Base-by-base conservation (phyloP, 331 rosid species). In the Malus hybrid region DNA sequence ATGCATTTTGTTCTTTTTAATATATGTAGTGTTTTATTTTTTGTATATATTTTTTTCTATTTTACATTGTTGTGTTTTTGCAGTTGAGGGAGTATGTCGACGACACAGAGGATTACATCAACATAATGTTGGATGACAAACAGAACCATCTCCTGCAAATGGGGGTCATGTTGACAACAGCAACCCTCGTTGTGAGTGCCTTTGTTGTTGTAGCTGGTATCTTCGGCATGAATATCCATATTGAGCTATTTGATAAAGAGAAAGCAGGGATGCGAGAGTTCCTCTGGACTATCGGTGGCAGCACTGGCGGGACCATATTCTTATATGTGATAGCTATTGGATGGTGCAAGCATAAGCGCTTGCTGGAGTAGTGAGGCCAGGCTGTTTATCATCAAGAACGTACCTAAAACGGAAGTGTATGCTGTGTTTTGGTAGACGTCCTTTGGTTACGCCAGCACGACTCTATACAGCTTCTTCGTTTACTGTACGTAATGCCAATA, bases 91-190 rank as follows among this genome's bases (percentile, higher is more conserved):
- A 95, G 89, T 95, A 95, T 5, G 99, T 95, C 0, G 99, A 95
- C 64, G 98, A 92, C 89, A 95, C 99, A 0, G 99, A 95, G 84
- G 99, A 95, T 76, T 95, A 90, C 78, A 95, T 95, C 88, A 92
- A 95, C 89, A 95, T 95, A 53, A 95, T 95, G 99, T 84, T 95
- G 88, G 99, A 95, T 83, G 98, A 95, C 90, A 95, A 95, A 70
- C 99, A 95, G 89, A 95, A 95, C 77, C 96, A 92, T 81, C 93
- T 92, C 53, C 89, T 95, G 64, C 99, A 92, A 83, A 92, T 95
- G 99, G 98, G 98, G 82, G 99, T 95, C 67, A 90, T 92, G 96
- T 79, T 95, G 83, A 90, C 97, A 36, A 92, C 98, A 7, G 93
- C 99, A 66, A 95, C 99, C 42, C 87, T 95, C 14, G 97, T 89